Percentiles rank a stretch among this genome's conserved stretches.
These are phyloP conservation scores for Pseudocercospora vitis DNA, from an alignment of 2,329 filamentous ascomycete genomes.

Conservation along the genomic window DNA sequence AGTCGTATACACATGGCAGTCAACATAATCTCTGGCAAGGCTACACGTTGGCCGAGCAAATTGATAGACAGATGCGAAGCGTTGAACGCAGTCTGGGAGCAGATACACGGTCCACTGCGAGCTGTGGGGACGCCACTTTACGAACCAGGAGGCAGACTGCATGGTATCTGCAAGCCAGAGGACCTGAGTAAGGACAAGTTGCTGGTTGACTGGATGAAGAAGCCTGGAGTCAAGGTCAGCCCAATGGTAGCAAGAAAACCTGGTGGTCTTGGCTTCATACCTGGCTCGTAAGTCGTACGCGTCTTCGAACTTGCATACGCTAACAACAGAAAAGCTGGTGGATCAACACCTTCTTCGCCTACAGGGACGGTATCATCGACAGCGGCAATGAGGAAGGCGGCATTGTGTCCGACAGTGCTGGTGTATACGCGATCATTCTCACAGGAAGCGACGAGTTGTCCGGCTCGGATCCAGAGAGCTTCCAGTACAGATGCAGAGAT, in stretches of 20 bases:
- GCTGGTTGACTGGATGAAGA: slow-evolving; percentile 37
- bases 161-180: slow-evolving; percentile 42
- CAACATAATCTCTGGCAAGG: slow-evolving; percentile 44
- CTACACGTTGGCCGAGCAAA: slow-evolving; percentile 49
- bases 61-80: slow-evolving; percentile 49
- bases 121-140: slow-evolving; percentile 44
- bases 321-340: slow-evolving; percentile 45
- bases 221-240: slow-evolving; percentile 33
- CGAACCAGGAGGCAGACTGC: slow-evolving; percentile 45
- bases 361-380: slow-evolving; percentile 51
- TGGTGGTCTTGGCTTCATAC: slow-evolving; percentile 48
- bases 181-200: slow-evolving; percentile 44
- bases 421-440: slow-evolving; percentile 50
- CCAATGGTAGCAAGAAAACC: slow-evolving; percentile 39
- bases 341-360: slow-evolving; percentile 51
- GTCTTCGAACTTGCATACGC: neutral
- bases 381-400: slow-evolving; percentile 43
- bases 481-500: slow-evolving; percentile 44
- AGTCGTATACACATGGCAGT: slow-evolving; percentile 51
- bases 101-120: slow-evolving; percentile 38
- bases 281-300: slow-evolving; percentile 45
- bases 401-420: slow-evolving; percentile 44
- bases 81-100: slow-evolving; percentile 43
- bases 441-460: slow-evolving; percentile 43
- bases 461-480: slow-evolving; percentile 36